These are phyloP conservation scores for Thoreauomyces humboldtii DNA, from an alignment of 192 early-diverging fungal genomes.

Conservation along the genomic window DNA sequence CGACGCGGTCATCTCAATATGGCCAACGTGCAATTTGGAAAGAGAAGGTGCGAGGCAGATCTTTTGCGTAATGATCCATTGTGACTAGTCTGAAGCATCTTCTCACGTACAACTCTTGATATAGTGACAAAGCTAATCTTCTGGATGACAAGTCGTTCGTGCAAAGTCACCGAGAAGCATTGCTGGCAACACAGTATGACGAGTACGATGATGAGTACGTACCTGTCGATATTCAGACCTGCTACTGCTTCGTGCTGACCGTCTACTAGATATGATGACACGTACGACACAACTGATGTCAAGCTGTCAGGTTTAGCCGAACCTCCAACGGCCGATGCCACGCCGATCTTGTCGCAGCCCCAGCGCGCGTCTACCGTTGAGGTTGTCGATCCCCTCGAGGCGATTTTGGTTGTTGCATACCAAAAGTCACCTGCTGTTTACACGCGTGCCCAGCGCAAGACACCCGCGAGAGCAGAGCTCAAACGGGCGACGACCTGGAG, in stretches of 20 bases:
- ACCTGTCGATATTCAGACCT: no score
- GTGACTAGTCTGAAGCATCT: no score
- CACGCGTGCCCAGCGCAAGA: conserved; percentile 60
- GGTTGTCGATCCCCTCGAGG: conserved; percentile 60
- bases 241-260: no score
- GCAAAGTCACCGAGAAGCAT: conserved; percentile 22
- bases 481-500: conserved; percentile 69
- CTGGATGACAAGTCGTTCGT: conserved; percentile 56
- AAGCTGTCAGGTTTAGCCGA: conserved; percentile 55
- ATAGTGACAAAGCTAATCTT: conserved; percentile 36
- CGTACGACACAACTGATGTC: conserved; percentile 75
- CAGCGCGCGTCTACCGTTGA: no score
- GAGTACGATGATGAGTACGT: conserved; percentile 64
- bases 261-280: conserved; percentile 84
- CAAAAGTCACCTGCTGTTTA: conserved; percentile 58
- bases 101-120: neutral
- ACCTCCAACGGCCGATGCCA: conserved; percentile 21
- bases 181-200: conserved; percentile 57
- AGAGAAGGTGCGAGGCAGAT: conserved; percentile 52
- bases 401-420: conserved; percentile 60
- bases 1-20: conserved; percentile 52
- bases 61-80: no score
- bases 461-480: conserved; percentile 56
- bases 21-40: conserved; percentile 69
- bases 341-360: neutral